Evolutionary conservation across 176 grass and related monocot genomes (phyloP).

Genomic region (Aegilops tauschii): DNA sequence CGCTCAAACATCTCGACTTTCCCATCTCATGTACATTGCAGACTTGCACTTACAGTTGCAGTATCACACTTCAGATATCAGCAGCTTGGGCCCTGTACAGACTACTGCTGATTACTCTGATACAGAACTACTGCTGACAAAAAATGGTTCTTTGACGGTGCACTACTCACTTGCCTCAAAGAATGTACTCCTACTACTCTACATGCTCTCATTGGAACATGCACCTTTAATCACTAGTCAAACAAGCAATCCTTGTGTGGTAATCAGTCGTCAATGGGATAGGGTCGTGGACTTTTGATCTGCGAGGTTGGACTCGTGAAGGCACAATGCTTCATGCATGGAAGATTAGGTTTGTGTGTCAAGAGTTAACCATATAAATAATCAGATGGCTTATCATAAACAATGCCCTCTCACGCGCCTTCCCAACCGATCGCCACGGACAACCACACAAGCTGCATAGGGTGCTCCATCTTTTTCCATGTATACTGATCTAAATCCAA

Average conservation of each 20-base stretch:
- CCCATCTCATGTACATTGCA: not conserved
- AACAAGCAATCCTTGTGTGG: not conserved
- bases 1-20: too few relatives aligned
- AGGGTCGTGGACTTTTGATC: not conserved
- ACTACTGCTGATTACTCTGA: not conserved
- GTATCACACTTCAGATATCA: not conserved
- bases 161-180: not conserved
- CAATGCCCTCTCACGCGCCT: not conserved
- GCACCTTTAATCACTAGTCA: not conserved
- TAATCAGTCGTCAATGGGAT: conserved; percentile 13
- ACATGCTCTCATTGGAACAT: not conserved
- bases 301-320: not conserved
- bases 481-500: not conserved
- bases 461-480: not conserved
- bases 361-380: not conserved
- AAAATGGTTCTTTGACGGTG: not conserved
- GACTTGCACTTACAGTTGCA: not conserved
- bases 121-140: not conserved
- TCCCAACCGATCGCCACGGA: not conserved
- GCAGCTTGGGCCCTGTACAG: not conserved
- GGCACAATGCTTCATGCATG: conserved; percentile 1
- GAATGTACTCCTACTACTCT: not conserved
- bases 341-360: conserved; percentile 5
- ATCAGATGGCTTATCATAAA: not conserved
- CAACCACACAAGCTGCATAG: not conserved